Base-by-base conservation (phyloP, 1,139 yeast genomes). In the Diutina scorzettiae region DNA sequence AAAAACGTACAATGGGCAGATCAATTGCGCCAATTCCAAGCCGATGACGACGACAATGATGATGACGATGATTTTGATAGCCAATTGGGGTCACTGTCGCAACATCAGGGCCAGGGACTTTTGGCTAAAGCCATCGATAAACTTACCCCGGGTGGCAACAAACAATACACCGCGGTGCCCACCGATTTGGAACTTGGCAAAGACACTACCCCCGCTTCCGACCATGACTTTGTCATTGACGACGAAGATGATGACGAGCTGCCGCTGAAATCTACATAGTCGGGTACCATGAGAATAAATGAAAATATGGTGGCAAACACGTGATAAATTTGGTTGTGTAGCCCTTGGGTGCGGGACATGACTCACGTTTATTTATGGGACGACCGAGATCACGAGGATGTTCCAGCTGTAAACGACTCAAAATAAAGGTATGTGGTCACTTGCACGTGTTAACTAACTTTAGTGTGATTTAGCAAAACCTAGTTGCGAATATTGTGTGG, bases 1-100 rank as follows among this genome's bases (percentile, higher is more conserved):
- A 74, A 74, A 54, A 71, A 67, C 46, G 81, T 75, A 12, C 78
- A 71, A 54, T 75, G 80, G 80, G 71, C 76, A 7, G 79, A 74
- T 50, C 73, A 71, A 52, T 53, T 69, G 44, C 52, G 68, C 45
- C 55, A 54, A 37, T 63, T 62, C 48, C 66, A 66, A 47, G 61
- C 55, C 23, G 58, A 54, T 19, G 66, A 62, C 21, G 61, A 57
- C 23, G 58, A 54, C 17, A 66, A 62, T 21, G 61, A 57, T 20
- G 53, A 48, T 43, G 66, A 62, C 24, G 61, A 57, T 20, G 53
- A 48, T 43, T 34, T 20, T 19, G 39, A 34, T 14, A n/a, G 19
- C 5, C 39, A 34, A 16, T 23, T 34, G 29, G 39, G 18, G 12
- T 23, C 39, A n/a, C 29, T 23, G 27, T 23, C 39, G 16, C 28